Conservation (phyloP, 768 basidiomycete genomes). For the Phlebiopsis gigantea region DNA sequence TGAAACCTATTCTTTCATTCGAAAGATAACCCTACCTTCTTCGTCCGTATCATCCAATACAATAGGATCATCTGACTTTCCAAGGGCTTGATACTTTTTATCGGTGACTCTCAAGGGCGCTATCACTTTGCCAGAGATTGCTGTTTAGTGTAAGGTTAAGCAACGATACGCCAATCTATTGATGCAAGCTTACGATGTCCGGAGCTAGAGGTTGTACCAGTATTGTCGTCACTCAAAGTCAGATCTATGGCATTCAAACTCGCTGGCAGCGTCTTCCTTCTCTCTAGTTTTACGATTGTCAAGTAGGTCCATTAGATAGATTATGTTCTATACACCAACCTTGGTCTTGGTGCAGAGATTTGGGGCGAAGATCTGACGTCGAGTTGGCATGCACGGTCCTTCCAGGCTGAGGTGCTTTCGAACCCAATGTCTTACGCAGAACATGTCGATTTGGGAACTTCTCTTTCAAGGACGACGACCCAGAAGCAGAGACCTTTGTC, state of each 20-base stretch:
- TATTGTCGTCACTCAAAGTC: background rate
- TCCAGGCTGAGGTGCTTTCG: background rate
- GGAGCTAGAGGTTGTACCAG: background rate
- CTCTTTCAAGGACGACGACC: too few relatives aligned
- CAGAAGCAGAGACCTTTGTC: too few relatives aligned
- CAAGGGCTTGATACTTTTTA: background rate
- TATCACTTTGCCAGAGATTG: background rate
- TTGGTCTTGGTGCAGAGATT: background rate
- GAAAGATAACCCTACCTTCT: slow-evolving; percentile 1
- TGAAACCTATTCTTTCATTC: too few relatives aligned
- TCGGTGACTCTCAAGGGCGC: background rate
- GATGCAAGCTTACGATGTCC: background rate
- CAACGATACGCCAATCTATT: too few relatives aligned
- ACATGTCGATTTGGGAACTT: too few relatives aligned
- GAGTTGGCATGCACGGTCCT: background rate
- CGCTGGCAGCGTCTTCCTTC: background rate
- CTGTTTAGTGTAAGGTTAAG: background rate
- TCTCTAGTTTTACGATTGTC: background rate
- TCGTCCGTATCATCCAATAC: slow-evolving; percentile 2
- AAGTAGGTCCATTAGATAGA: background rate
- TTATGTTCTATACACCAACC: background rate
- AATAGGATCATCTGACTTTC: background rate
- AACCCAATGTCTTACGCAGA: background rate
- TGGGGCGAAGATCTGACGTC: background rate
- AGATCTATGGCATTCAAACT: background rate